These are phyloP conservation scores for Chrysosporium keratinophilum DNA, from an alignment of 2,329 filamentous ascomycete genomes.

Conservation along the genomic window DNA sequence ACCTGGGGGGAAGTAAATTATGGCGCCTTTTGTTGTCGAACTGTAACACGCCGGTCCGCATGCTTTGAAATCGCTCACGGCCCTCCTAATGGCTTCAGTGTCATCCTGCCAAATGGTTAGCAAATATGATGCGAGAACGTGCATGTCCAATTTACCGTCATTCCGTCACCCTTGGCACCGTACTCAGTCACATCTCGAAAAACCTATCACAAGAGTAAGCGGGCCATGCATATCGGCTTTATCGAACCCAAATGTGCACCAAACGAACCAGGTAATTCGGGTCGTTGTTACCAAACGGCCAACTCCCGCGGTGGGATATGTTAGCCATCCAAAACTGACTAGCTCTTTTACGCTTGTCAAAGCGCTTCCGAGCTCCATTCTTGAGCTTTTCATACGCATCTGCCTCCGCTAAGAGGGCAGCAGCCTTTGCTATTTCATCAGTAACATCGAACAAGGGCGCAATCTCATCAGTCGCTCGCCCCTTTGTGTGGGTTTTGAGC, in stretches of 20 bases:
- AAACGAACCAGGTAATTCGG: neutral
- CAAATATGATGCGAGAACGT: neutral
- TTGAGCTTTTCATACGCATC: neutral
- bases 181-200: constrained; percentile 11
- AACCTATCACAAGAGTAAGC: neutral
- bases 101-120: constrained; percentile 51
- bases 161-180: constrained; percentile 8
- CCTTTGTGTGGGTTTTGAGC: neutral
- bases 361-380: neutral
- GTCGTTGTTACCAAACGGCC: constrained; percentile 10
- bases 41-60: constrained; percentile 77
- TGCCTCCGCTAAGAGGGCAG: constrained; percentile 9
- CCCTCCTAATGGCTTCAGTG: constrained; percentile 74
- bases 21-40: constrained; percentile 63
- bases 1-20: constrained; percentile 68
- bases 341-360: neutral
- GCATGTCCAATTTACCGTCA: constrained; percentile 1
- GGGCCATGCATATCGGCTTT: no score
- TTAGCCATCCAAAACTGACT: constrained; percentile 9
- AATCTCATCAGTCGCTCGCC: neutral
- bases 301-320: neutral
- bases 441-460: constrained; percentile 7
- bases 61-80: constrained; percentile 51
- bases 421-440: constrained; percentile 2
- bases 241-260: no score